phyloP scores from a whole-genome alignment of 139 green algal genomes.

The Micractinium conductrix region DNA sequence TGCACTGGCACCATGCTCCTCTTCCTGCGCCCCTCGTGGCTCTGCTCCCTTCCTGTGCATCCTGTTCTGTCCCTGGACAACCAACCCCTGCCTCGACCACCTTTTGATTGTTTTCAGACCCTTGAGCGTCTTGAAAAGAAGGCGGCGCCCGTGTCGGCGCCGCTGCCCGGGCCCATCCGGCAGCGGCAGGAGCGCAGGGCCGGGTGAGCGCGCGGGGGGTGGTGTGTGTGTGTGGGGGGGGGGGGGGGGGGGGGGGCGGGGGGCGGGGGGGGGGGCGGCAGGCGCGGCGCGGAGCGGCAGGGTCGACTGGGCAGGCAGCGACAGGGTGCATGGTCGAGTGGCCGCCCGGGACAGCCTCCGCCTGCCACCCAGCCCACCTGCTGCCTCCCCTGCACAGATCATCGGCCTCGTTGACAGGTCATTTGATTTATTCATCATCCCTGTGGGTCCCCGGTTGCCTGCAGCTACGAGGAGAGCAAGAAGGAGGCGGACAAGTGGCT shows the following conservation, averaged over 20 bases:
- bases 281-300: no score
- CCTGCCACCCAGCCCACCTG: neutral
- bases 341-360: no score
- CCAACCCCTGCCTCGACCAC: no score
- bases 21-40: no score
- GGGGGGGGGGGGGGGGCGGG: neutral
- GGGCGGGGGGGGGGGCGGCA: neutral
- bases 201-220: conserved; percentile 36
- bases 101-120: neutral
- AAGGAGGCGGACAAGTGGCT: conserved; percentile 91
- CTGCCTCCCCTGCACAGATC: neutral
- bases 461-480: conserved; percentile 79
- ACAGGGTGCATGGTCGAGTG: no score
- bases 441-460: no score
- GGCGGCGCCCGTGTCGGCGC: conserved; percentile 55
- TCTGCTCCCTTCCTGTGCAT: no score
- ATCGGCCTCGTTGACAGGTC: no score
- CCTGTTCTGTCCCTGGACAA: neutral
- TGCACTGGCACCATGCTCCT: no score
- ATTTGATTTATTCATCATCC: no score
- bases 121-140: conserved; percentile 71
- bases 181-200: conserved; percentile 81
- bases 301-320: no score
- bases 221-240: neutral
- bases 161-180: conserved; percentile 70